These are phyloP conservation scores for Lippia alba DNA, from an alignment of 305 asterid genomes.

Conservation along the genomic window DNA sequence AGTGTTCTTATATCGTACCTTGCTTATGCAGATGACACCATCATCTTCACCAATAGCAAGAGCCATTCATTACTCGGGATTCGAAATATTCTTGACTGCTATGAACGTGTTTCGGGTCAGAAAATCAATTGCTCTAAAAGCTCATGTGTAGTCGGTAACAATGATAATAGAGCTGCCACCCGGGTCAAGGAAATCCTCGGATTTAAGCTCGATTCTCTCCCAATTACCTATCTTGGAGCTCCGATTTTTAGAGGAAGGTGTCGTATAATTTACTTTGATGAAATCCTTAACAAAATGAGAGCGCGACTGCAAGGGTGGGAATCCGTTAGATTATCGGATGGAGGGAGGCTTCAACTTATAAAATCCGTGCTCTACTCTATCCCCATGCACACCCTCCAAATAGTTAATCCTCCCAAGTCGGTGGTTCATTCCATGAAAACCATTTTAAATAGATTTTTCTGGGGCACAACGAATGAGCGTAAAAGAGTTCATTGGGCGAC, in stretches of 20 bases:
- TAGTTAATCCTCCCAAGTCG: not conserved
- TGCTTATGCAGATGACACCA: not conserved
- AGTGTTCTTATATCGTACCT: not conserved
- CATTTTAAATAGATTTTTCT: not conserved
- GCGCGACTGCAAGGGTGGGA: not conserved
- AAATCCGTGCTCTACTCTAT: not conserved
- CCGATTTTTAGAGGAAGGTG: not conserved
- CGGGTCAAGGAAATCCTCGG: no score
- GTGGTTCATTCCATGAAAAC: not conserved
- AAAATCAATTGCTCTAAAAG: not conserved
- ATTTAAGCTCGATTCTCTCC: not conserved
- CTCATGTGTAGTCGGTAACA: no score
- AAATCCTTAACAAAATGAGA: not conserved
- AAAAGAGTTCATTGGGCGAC: no score
- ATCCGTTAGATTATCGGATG: rapidly evolving
- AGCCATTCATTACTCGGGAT: no score
- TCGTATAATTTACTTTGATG: not conserved
- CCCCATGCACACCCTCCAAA: not conserved
- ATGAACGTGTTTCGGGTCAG: not conserved
- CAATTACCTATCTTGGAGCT: not conserved
- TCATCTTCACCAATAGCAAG: not conserved
- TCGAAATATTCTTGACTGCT: no score
- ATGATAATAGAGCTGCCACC: no score
- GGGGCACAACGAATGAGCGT: not conserved
- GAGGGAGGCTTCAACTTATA: not conserved